These are phyloP conservation scores for Tillandsia fasciculata DNA, from an alignment of 176 grass and related monocot genomes.

Conservation along the genomic window DNA sequence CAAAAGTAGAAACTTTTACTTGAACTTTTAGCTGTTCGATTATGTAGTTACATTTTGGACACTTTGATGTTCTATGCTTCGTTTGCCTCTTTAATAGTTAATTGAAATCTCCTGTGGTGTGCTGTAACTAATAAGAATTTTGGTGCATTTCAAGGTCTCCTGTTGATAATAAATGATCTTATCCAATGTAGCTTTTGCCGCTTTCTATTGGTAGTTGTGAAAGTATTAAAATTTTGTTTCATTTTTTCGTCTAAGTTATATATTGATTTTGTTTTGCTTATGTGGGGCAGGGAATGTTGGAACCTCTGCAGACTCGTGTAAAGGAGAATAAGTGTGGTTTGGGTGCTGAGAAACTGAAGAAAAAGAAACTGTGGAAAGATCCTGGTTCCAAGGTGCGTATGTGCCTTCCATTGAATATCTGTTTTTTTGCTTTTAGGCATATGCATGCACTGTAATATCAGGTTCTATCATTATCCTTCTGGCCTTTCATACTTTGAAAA, in stretches of 20 bases:
- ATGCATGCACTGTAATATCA: not conserved
- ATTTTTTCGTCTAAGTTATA: not conserved
- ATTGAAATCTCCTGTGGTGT: too few species aligned
- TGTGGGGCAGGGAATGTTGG: slow-evolving; percentile 53
- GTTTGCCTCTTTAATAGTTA: too few species aligned
- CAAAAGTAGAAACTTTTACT: too few species aligned
- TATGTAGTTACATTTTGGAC: too few species aligned
- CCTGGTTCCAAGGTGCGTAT: slow-evolving; percentile 32
- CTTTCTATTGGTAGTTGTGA: too few species aligned
- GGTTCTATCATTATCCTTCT: not conserved
- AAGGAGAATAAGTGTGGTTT: slow-evolving; percentile 88
- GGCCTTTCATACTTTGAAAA: not conserved
- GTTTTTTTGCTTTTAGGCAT: slow-evolving; percentile 6
- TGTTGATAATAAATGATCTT: too few species aligned
- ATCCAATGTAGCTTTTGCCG: too few species aligned
- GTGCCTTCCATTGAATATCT: not conserved
- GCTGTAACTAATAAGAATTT: too few species aligned
- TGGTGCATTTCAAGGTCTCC: too few species aligned
- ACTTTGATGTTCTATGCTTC: too few species aligned
- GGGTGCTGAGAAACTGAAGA: slow-evolving; percentile 59
- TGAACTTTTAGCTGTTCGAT: too few species aligned
- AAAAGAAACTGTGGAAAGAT: slow-evolving; percentile 18
- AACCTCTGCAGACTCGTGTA: slow-evolving; percentile 61
- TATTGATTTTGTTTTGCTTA: not conserved
- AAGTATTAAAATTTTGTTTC: too few species aligned